These are phyloP conservation scores for Melaleuca quinquenervia DNA, from an alignment of 345 rosid species.

Conservation along the genomic window DNA sequence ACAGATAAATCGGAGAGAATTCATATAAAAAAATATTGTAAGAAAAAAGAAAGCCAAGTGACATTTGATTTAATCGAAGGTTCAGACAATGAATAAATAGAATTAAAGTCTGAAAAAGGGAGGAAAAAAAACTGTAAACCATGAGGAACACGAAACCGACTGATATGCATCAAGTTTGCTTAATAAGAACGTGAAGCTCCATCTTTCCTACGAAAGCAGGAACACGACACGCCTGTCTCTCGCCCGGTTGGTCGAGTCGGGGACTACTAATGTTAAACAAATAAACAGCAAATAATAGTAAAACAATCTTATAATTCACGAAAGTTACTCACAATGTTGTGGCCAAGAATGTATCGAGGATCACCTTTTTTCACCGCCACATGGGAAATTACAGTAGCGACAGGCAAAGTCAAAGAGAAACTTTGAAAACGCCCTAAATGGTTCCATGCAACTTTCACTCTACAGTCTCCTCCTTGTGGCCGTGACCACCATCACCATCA, in stretches of 20 bases:
- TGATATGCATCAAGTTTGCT: background rate
- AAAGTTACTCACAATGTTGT: background rate
- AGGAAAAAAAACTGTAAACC: background rate
- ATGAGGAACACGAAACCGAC: background rate
- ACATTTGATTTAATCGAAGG: background rate
- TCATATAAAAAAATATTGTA: no score
- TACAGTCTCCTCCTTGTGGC: background rate
- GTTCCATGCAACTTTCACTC: background rate
- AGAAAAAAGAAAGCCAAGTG: background rate
- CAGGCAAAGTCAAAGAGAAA: background rate
- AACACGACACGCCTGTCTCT: background rate
- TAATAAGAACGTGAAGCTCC: background rate
- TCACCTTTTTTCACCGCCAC: background rate
- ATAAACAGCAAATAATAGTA: background rate
- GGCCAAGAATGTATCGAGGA: background rate
- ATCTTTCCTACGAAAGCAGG: background rate
- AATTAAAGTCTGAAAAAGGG: background rate
- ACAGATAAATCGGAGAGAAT: background rate
- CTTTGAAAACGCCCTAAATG: background rate
- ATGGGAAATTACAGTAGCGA: background rate
- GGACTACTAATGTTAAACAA: background rate
- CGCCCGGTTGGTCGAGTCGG: background rate
- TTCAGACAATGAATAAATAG: background rate
- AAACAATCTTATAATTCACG: background rate
- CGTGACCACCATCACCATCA: background rate